These are phyloP conservation scores for Psidium guajava DNA, from an alignment of 345 rosid species.

Conservation along the genomic window DNA sequence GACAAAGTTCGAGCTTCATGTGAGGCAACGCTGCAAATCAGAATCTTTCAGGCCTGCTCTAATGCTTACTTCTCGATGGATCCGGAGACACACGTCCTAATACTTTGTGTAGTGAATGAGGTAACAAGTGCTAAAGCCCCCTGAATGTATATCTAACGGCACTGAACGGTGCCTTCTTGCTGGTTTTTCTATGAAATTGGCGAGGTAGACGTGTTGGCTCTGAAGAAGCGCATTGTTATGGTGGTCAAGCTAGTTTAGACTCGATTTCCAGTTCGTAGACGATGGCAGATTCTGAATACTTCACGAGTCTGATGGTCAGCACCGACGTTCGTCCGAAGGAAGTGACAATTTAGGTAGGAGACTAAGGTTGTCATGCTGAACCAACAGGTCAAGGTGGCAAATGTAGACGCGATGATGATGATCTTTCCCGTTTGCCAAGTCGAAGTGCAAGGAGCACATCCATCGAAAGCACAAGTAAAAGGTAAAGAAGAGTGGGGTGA, in stretches of 20 bases:
- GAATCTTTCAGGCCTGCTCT: constrained; percentile 67
- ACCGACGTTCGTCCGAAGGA: constrained; percentile 1
- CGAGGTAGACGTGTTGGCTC: constrained; percentile 9
- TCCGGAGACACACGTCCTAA: constrained; percentile 29
- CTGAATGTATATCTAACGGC: constrained; percentile 77
- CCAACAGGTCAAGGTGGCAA: no score
- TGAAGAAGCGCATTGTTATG: constrained; percentile 60
- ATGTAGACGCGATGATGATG: no score
- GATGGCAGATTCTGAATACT: constrained; percentile 21
- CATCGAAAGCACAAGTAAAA: no score
- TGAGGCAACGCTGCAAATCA: no score
- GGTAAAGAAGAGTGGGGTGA: no score
- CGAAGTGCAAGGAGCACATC: no score
- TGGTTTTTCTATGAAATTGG: constrained; percentile 54
- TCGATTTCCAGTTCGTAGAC: constrained; percentile 71
- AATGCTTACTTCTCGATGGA: constrained; percentile 84
- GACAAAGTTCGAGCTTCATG: no score
- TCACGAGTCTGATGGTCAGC: constrained; percentile 17
- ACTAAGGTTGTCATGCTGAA: no score
- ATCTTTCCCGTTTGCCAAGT: no score
- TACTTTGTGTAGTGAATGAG: constrained; percentile 72
- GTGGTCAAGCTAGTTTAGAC: constrained; percentile 74
- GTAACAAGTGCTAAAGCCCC: constrained; percentile 73
- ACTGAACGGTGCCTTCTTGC: constrained; percentile 73
- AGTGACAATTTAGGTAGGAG: no score